phyloP scores from a whole-genome alignment of 495 filamentous ascomycete genomes.

The Hypoxylon perforatum region DNA sequence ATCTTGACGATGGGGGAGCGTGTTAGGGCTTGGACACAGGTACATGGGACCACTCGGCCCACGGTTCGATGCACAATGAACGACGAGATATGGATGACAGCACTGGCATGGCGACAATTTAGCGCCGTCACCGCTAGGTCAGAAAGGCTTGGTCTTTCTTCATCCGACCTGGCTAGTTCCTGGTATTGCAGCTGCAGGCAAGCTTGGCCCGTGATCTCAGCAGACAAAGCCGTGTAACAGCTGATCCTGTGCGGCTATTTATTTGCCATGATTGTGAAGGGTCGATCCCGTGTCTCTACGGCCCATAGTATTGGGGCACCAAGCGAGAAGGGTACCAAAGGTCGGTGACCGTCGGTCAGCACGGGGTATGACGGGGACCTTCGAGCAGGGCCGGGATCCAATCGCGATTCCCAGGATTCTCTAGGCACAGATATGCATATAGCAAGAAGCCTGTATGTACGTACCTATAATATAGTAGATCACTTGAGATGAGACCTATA shows the following conservation, averaged over 20 bases:
- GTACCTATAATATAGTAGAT: too few relatives aligned
- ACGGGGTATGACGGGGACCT: constrained; percentile 10
- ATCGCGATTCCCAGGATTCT: constrained; percentile 21
- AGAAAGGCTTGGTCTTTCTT: constrained; percentile 28
- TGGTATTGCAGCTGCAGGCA: constrained; percentile 22
- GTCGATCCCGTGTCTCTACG: constrained; percentile 8
- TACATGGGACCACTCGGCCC: constrained; percentile 22
- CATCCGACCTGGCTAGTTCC: constrained; percentile 25
- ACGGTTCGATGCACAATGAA: constrained; percentile 21
- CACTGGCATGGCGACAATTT: constrained; percentile 23
- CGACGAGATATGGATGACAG: constrained; percentile 23
- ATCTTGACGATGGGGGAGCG: constrained; percentile 21
- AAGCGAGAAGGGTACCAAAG: constrained; percentile 2
- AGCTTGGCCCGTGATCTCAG: constrained; percentile 24
- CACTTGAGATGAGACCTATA: too few relatives aligned
- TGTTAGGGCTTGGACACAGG: constrained; percentile 24
- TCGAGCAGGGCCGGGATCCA: constrained; percentile 19
- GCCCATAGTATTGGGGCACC: constrained; percentile 13
- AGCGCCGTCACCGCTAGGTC: constrained; percentile 39
- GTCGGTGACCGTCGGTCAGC: constrained; percentile 17
- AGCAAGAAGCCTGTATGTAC: too few relatives aligned
- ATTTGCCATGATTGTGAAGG: constrained; percentile 17
- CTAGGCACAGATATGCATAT: background rate
- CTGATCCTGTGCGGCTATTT: constrained; percentile 33
- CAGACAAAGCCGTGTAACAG: constrained; percentile 21